Evolutionary conservation across 805 yeast genomes (phyloP).

Genomic region (Yamadazyma paraphyllophila): DNA sequence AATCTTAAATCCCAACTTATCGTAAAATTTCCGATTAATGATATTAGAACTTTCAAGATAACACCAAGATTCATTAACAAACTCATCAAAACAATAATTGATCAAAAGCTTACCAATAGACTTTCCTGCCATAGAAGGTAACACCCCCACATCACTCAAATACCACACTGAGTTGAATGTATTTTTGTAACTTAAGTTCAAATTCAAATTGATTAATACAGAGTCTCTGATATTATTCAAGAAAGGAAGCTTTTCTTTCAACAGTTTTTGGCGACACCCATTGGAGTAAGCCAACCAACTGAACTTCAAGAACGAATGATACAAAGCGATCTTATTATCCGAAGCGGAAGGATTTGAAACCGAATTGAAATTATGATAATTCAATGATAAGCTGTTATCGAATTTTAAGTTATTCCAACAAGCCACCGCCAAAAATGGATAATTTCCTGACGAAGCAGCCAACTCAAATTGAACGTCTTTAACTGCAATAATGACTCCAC

Average conservation of each 20-base stretch:
- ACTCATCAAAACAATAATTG: slow-evolving; percentile 49
- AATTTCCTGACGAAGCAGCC: slow-evolving; percentile 15
- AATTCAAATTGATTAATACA: slow-evolving; percentile 39
- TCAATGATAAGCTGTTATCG: slow-evolving; percentile 14
- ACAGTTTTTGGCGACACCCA: slow-evolving; percentile 49
- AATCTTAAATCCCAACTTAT: slow-evolving; percentile 49
- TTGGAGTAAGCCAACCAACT: slow-evolving; percentile 29
- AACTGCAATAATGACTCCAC: slow-evolving; percentile 50
- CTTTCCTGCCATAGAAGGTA: slow-evolving; percentile 57
- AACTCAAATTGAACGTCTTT: slow-evolving; percentile 46
- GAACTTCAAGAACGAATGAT: slow-evolving; percentile 30
- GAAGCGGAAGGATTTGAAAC: slow-evolving; percentile 2
- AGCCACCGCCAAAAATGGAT: slow-evolving; percentile 54
- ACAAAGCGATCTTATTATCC: slow-evolving; percentile 6
- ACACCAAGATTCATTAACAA: slow-evolving; percentile 34
- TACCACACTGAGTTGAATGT: slow-evolving; percentile 50
- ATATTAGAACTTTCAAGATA: slow-evolving; percentile 60
- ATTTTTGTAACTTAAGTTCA: slow-evolving; percentile 22
- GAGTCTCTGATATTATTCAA: slow-evolving; percentile 44
- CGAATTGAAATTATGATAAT: slow-evolving; percentile 10
- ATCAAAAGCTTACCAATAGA: slow-evolving; percentile 54
- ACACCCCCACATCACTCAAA: slow-evolving; percentile 56
- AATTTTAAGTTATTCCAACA: slow-evolving; percentile 37
- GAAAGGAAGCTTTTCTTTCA: slow-evolving; percentile 49
- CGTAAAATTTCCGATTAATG: slow-evolving; percentile 51